Evolutionary conservation across 805 yeast species (phyloP).

Genomic region (Saccharomycopsis sp.): DNA sequence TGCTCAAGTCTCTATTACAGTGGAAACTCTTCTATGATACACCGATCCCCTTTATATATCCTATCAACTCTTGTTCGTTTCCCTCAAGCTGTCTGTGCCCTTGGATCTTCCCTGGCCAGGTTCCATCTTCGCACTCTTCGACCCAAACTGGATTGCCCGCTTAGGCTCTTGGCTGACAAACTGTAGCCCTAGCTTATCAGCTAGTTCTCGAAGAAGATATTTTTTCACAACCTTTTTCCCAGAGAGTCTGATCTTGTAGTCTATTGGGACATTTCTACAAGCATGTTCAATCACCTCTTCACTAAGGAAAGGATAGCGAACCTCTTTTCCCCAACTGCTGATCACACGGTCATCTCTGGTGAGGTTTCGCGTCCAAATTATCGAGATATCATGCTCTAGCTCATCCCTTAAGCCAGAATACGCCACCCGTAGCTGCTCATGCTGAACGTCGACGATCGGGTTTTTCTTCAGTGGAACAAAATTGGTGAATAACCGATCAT

Average conservation of each 20-base stretch:
- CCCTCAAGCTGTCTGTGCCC: conserved; percentile 16
- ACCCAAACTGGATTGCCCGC: conserved; percentile 95
- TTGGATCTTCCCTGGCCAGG: conserved; percentile 20
- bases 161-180: conserved; percentile 71
- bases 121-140: conserved; percentile 83
- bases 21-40: too few species aligned
- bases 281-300: conserved; percentile 47
- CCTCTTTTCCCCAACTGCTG: conserved; percentile 81
- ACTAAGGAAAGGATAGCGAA: conserved; percentile 82
- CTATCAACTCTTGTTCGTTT: too few species aligned
- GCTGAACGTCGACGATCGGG: neutral
- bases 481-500: conserved; percentile 43
- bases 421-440: conserved; percentile 27
- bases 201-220: conserved; percentile 54
- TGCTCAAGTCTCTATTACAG: neutral
- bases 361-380: conserved; percentile 72
- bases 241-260: conserved; percentile 30
- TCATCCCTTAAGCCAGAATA: conserved; percentile 47
- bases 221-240: conserved; percentile 32
- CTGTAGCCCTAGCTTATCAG: conserved; percentile 41
- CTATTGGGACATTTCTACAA: conserved; percentile 42
- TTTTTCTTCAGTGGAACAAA: neutral
- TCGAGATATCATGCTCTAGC: conserved; percentile 60
- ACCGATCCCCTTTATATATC: too few species aligned
- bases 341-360: conserved; percentile 91